Base-by-base conservation (phyloP, 371 early-diverging fungal species). In the Mucor indicus region DNA sequence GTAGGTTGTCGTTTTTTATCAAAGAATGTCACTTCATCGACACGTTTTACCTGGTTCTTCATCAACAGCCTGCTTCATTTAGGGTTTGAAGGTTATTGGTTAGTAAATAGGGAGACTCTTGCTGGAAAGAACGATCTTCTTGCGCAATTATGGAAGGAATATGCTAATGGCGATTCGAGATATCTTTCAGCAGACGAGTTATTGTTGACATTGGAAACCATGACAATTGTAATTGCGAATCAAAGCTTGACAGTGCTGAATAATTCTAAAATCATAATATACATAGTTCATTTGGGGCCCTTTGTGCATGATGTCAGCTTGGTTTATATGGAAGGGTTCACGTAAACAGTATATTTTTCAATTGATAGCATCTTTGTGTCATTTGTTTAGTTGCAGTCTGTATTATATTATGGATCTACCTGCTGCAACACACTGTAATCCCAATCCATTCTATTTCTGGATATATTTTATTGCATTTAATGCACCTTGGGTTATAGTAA, bases 71-170 rank as follows among this genome's bases (percentile, higher is more conserved):
- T 75, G 23, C 85, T 94, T 60, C 96, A 96, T 64, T 56, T 83
- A 13, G 75, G 85, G 35, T 79, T 95, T n/a, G 96, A 96, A 69
- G 87, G 89, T 0, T 95, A 93, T 69, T 95, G 88, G 77, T 73
- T 86, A 23, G 68, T 64, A 42, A 73, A 82, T 66, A 75, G 83
- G 54, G 29, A 43, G 10, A 70, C 72, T 5, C 64, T 96, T 19
- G 84, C 90, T 0, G 79, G 80, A 11, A 79, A 87, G 56, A 64
- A 71, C 35, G 64, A 62, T 23, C 46, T 89, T 2, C 42, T 93
- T 33, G 91, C 82, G n/a, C 83, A 93, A 50, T 50, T 91, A 45
- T 96, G 94, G 93, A 92, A 93, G 70, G 95, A 96, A 69, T 96
- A 96, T 62, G 70, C 92, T 1, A 75, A 83, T 55, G 79, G 84